phyloP scores from a whole-genome alignment of 306 rosid species.

The Boehmeria nivea region DNA sequence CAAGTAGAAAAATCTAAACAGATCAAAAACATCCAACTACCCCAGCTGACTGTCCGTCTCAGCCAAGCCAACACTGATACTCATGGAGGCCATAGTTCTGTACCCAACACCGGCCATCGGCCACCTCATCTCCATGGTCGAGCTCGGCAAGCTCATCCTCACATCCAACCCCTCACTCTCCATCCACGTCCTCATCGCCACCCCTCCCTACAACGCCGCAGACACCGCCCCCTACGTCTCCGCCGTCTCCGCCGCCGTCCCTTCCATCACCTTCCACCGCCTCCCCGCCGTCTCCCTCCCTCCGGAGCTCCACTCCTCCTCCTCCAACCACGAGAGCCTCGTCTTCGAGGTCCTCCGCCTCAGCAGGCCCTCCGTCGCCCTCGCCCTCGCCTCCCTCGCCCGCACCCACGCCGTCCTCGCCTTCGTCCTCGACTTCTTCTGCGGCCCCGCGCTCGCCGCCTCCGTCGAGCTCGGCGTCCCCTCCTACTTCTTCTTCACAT shows the following conservation, averaged over 20 bases:
- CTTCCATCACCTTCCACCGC: conserved; percentile 16
- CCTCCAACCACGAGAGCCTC: conserved; percentile 2
- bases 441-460: conserved; percentile 17
- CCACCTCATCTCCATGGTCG: conserved; percentile 10
- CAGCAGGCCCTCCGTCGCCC: conserved; percentile 15
- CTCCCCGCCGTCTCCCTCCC: conserved; percentile 7
- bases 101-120: conserved; percentile 9
- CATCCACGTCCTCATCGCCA: conserved; percentile 1
- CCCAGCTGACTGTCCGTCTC: no score
- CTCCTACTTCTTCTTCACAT: no score
- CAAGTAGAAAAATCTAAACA: no score
- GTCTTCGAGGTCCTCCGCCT: conserved; percentile 11
- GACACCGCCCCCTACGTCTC: conserved; percentile 3
- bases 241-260: neutral
- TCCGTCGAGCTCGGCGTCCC: no score
- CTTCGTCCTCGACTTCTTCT: conserved; percentile 36
- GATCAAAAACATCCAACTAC: no score
- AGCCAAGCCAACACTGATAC: neutral
- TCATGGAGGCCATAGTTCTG: neutral
- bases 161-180: neutral
- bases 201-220: neutral
- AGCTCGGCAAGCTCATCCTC: conserved; percentile 6
- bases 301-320: neutral
- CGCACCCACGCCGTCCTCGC: conserved; percentile 22
- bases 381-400: conserved; percentile 16